Evolutionary conservation across 495 filamentous ascomycete species (phyloP), one percentile per base, ranked within the genome.

Genomic region (Tuber brumale): DNA sequence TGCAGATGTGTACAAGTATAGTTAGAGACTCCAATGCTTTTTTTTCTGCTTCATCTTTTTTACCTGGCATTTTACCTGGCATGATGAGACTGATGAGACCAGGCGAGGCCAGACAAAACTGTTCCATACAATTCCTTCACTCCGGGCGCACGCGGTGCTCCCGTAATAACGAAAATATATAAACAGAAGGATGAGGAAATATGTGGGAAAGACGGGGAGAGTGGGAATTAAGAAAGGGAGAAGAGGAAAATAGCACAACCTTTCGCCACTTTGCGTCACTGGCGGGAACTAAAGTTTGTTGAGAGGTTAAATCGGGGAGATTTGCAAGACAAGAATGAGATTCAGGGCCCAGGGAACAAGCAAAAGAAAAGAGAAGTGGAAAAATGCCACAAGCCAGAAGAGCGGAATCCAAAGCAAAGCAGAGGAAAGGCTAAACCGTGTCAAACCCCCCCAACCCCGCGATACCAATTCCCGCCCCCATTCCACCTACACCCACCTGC

Each of bases 381-480:
- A 35, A 37, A 70, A 70, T 70, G 41, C 69, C 41, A 37, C 12
- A n/a, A 31, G 42, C 12, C 35, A 74, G 7, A 37, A 16, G 6
- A 4, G 41, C 18, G 27, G 10, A 70, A 37, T 5, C 1, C 21
- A 37, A 70, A 70, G 27, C 35, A 43, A 16, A 37, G 6, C 18
- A 37, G 35, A 70, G 23, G 16, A 46, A 35, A 37, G 21, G 6
- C 44, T 69, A 80, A 70, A 80, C 77, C 77, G 80, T 80, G 45
- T 80, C 69, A 44, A 80, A 79, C 43, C 77, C 78, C 10, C 78
- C 78, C 12, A 79, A 51, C 1, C 77, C 77, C 23, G 43, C 42
- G 0, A 27, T 37, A 12, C 74, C 76, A 21, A 78, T 31, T 0
- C 76, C 77, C 21, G n/a, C 1, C 3, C 77, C 76, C 44, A 72